Evolutionary conservation across 164 flowering plant species (phyloP).

Genomic region (Umbilicus rupestris): DNA sequence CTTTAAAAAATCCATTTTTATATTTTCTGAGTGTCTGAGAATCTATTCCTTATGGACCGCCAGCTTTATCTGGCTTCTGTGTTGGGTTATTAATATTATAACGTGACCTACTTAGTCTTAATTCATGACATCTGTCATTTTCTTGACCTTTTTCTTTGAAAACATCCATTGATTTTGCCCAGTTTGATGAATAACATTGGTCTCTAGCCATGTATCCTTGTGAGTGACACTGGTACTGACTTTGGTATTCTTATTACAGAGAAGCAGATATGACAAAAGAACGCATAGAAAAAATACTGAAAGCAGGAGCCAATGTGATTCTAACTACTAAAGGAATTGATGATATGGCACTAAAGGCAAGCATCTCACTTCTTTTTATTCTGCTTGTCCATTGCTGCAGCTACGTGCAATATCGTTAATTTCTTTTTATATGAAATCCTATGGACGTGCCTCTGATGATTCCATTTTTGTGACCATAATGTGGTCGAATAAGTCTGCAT

Average conservation of each 20-base stretch:
- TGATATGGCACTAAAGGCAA: slow-evolving; percentile 98
- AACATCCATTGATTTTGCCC: neutral
- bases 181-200: neutral
- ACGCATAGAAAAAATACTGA: slow-evolving; percentile 84
- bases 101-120: too few species aligned
- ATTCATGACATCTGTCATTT: neutral
- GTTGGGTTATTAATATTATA: neutral
- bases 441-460: neutral
- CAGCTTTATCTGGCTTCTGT: neutral
- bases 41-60: neutral
- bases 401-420: neutral
- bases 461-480: neutral
- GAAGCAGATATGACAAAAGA: slow-evolving; percentile 97
- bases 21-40: neutral
- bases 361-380: slow-evolving; percentile 10
- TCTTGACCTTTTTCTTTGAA: neutral
- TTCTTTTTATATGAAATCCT: neutral
- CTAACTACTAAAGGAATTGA: slow-evolving; percentile 95
- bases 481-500: neutral
- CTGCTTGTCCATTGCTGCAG: neutral
- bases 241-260: slow-evolving; percentile 29
- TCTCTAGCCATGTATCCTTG: neutral
- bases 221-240: neutral
- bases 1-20: neutral
- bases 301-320: slow-evolving; percentile 95